Percentiles rank a stretch among this genome's conserved stretches.
phyloP scores from a whole-genome alignment of 352 stramenopile genomes.

The Phytophthora capsici region DNA sequence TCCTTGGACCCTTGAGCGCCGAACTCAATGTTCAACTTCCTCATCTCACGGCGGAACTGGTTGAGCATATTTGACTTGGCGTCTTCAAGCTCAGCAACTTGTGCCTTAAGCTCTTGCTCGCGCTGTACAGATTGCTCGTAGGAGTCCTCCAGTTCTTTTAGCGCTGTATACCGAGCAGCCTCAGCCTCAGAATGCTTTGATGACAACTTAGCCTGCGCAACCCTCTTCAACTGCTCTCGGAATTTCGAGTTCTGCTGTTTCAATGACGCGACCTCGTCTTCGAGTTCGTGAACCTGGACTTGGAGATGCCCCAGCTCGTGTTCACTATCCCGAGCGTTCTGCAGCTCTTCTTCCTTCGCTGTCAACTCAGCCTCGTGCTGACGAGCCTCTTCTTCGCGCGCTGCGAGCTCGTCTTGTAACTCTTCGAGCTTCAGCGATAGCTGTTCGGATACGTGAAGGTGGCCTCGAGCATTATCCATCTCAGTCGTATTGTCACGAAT shows the following conservation, averaged over 20 bases:
- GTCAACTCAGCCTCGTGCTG: conserved; percentile 42
- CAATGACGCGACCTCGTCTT: conserved; percentile 36
- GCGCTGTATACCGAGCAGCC: conserved; percentile 17
- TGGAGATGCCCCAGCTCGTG: conserved; percentile 33
- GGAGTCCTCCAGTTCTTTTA: conserved; percentile 36
- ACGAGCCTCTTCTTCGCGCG: conserved; percentile 37
- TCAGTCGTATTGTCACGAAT: conserved; percentile 52
- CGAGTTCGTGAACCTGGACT: conserved; percentile 29
- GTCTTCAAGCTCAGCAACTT: conserved; percentile 47
- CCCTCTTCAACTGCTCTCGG: conserved; percentile 34
- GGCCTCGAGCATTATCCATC: conserved; percentile 45
- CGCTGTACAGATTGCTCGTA: conserved; percentile 40
- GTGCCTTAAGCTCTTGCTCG: conserved; percentile 39
- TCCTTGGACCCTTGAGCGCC: conserved; percentile 13
- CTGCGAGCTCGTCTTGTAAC: conserved; percentile 40
- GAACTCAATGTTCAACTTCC: conserved; percentile 46
- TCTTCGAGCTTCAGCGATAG: conserved; percentile 57
- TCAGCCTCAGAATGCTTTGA: conserved; percentile 28
- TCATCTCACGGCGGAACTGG: conserved; percentile 52
- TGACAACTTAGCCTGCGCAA: conserved; percentile 29
- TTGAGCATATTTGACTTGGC: conserved; percentile 42
- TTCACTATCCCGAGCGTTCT: conserved; percentile 20
- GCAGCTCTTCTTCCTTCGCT: conserved; percentile 35
- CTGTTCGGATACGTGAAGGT: conserved; percentile 49
- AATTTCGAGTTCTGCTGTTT: conserved; percentile 39